Conservation (phyloP, 2,329 filamentous ascomycete genomes). For the Colletotrichum eremochloae region DNA sequence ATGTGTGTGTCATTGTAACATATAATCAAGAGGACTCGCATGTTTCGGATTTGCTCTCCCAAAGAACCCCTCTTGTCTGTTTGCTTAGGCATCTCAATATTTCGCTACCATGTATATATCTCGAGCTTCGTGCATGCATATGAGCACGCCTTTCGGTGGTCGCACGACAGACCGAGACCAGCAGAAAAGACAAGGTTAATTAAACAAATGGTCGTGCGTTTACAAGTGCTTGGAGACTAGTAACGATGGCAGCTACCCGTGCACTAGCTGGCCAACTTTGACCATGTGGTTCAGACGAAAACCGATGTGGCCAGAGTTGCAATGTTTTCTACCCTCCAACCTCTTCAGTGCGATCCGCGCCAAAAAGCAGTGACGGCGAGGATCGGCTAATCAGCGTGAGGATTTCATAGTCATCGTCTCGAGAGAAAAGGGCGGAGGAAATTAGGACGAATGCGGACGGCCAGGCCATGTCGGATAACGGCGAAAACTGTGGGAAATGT, state of each 20-base stretch:
- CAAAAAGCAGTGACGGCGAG: background rate
- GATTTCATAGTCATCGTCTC: too few species aligned
- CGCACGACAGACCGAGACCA: background rate
- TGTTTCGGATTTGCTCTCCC: background rate
- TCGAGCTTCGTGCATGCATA: background rate
- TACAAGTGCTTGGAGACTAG: too few species aligned
- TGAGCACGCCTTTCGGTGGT: background rate
- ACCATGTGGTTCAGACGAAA: background rate
- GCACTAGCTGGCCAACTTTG: background rate
- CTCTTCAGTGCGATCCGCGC: background rate
- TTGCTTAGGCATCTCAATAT: background rate
- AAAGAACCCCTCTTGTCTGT: background rate
- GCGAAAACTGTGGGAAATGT: background rate
- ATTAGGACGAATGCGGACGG: background rate
- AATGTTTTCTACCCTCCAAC: background rate
- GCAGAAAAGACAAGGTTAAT: too few species aligned
- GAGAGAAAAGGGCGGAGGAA: background rate
- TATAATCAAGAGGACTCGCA: background rate
- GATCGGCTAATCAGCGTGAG: too few species aligned
- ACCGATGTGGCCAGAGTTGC: background rate
- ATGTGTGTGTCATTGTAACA: background rate
- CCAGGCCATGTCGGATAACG: background rate
- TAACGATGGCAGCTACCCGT: background rate
- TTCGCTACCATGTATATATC: background rate
- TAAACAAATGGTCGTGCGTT: too few species aligned